Evolutionary conservation across 116 monocot genomes (phyloP).

Genomic region (Zostera marina): DNA sequence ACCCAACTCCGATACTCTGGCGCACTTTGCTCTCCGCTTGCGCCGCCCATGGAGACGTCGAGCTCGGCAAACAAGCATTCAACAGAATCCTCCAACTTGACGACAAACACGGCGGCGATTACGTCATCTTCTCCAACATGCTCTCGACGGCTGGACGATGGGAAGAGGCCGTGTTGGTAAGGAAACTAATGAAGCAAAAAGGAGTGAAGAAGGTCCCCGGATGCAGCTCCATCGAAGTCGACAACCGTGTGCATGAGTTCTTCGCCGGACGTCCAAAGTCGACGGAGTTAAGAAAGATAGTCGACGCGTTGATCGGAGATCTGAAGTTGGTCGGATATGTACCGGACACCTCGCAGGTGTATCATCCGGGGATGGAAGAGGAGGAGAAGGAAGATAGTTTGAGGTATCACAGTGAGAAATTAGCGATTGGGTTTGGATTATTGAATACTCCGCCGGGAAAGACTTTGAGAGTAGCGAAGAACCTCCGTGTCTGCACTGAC

Average conservation of each 20-base stretch:
- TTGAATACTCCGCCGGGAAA: conserved; percentile 53
- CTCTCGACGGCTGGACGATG: conserved; percentile 32
- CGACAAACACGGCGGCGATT: conserved; percentile 66
- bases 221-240: conserved; percentile 67
- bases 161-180: conserved; percentile 41
- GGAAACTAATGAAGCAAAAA: conserved; percentile 47
- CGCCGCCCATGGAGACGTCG: conserved; percentile 29
- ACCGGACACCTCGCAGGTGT: conserved; percentile 47
- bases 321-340: conserved; percentile 49
- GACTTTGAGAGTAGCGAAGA: conserved; percentile 53
- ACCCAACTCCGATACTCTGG: conserved; percentile 67
- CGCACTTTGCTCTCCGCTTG: conserved; percentile 58
- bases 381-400: conserved; percentile 56
- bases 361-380: conserved; percentile 41
- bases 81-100: conserved; percentile 47
- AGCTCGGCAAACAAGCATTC: conserved; percentile 55
- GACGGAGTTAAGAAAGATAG: conserved; percentile 25
- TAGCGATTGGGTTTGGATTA: conserved; percentile 69
- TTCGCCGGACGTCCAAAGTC: conserved; percentile 55
- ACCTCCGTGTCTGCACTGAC: conserved; percentile 57
- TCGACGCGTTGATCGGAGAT: conserved; percentile 44
- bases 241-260: conserved; percentile 58
- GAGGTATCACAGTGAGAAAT: conserved; percentile 79
- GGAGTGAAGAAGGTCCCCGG: conserved; percentile 61
- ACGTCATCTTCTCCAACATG: conserved; percentile 69